Percentiles rank a stretch among this genome's conserved stretches.
Conservation (phyloP, 1,284 basidiomycete species). For the Gomphus bonarii region DNA sequence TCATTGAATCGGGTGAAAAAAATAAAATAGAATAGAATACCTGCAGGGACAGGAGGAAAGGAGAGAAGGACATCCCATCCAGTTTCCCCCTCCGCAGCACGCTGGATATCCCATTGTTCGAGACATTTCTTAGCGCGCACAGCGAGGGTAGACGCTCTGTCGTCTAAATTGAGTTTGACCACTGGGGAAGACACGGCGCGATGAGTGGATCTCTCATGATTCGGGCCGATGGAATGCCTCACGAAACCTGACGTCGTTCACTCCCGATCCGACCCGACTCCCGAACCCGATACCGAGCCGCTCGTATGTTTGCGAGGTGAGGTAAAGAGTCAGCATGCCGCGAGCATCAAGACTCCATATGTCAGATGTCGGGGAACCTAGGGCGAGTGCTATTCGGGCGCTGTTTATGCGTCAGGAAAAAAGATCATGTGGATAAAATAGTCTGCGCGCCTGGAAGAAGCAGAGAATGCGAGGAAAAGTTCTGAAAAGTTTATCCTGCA, state of each 20-base stretch:
- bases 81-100: slow-evolving; percentile 23
- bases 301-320: slow-evolving; percentile 45
- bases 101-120: slow-evolving; percentile 29
- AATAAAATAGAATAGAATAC: neutral
- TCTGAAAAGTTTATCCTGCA: neutral
- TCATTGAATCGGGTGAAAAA: slow-evolving; percentile 18
- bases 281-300: slow-evolving; percentile 44
- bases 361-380: slow-evolving; percentile 28
- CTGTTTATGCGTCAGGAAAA: slow-evolving; percentile 15
- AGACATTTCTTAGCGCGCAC: slow-evolving; percentile 28
- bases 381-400: slow-evolving; percentile 27
- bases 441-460: neutral
- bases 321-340: slow-evolving; percentile 42
- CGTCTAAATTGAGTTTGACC: slow-evolving; percentile 32
- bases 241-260: neutral
- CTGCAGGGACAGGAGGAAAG: slow-evolving; percentile 7
- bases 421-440: neutral
- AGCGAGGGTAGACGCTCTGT: slow-evolving; percentile 18
- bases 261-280: neutral
- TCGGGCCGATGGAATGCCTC: slow-evolving; percentile 2
- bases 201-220: neutral
- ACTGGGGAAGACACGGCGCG: slow-evolving; percentile 22
- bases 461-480: neutral
- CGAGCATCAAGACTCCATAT: slow-evolving; percentile 55
- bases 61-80: slow-evolving; percentile 35